These are phyloP conservation scores for Eucalyptus regnans DNA, from an alignment of 345 rosid species.

Conservation along the genomic window DNA sequence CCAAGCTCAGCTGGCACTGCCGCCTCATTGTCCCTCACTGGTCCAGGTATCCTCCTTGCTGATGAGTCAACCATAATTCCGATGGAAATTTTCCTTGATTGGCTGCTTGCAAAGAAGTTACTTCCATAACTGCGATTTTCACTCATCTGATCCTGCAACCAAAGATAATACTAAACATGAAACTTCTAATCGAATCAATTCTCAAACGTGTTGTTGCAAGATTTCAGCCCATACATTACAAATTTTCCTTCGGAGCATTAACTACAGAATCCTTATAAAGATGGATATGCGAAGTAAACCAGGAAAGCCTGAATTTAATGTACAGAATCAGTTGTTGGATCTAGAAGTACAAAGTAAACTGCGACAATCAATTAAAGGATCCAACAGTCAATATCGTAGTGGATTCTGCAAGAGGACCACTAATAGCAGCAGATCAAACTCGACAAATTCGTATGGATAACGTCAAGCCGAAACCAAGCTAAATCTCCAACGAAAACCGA, in stretches of 20 bases:
- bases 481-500: not conserved
- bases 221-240: not conserved
- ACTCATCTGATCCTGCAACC: slow-evolving; percentile 45
- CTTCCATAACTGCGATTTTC: slow-evolving; percentile 50
- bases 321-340: not conserved
- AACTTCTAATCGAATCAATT: not conserved
- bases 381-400: not conserved
- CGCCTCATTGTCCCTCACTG: slow-evolving; percentile 12
- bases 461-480: not conserved
- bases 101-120: slow-evolving; percentile 46
- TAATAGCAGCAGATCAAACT: not conserved
- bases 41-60: slow-evolving; percentile 22
- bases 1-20: slow-evolving; percentile 11
- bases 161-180: not conserved
- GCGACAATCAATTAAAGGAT: not conserved
- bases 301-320: not conserved
- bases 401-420: not conserved
- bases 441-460: not conserved
- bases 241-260: not conserved
- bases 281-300: not conserved
- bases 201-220: not conserved
- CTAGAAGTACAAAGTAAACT: not conserved
- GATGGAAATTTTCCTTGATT: slow-evolving; percentile 71
- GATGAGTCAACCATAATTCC: slow-evolving; percentile 54
- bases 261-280: not conserved